A percentile compares a stretch with the other conserved stretches of the same genome.
These are phyloP conservation scores for Hirschfeldia incana DNA, from an alignment of 345 rosid genomes.

Conservation along the genomic window DNA sequence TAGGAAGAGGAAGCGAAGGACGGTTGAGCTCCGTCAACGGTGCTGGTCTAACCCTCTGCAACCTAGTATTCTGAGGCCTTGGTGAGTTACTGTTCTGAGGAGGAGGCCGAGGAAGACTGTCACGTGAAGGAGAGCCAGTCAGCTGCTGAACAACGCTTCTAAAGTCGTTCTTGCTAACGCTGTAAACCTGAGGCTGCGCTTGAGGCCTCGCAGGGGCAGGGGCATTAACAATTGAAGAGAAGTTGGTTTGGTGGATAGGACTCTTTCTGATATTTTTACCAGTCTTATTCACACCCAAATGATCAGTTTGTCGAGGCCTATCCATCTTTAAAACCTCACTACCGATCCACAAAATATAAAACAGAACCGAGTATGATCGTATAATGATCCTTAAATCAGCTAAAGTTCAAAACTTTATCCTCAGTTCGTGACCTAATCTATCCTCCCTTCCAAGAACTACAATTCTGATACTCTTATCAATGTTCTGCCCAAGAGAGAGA, in stretches of 20 bases:
- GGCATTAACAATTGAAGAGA: conserved; percentile 41
- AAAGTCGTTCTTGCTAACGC: conserved; percentile 89
- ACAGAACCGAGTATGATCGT: conserved; percentile 8
- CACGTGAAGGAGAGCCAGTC: conserved; percentile 84
- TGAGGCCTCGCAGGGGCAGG: conserved; percentile 61
- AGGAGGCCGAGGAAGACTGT: conserved; percentile 78
- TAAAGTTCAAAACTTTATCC: conserved; percentile 11
- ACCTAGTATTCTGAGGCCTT: conserved; percentile 71
- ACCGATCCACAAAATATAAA: conserved; percentile 25
- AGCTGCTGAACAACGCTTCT: conserved; percentile 87
- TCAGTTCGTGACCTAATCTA: not conserved
- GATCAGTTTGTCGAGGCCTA: conserved; percentile 67
- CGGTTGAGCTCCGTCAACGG: conserved; percentile 69
- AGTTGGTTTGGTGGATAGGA: conserved; percentile 77
- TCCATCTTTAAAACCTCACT: conserved; percentile 51
- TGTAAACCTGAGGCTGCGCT: conserved; percentile 91
- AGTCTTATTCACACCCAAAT: conserved; percentile 80
- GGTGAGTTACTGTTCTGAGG: conserved; percentile 56
- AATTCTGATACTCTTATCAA: conserved; percentile 13
- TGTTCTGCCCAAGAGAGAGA: not conserved
- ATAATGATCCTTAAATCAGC: not conserved
- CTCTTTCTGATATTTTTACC: conserved; percentile 88
- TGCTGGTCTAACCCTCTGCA: conserved; percentile 86
- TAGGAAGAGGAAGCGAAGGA: conserved; percentile 48
- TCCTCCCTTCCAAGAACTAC: not conserved